Evolutionary conservation across 1,139 yeast species (phyloP), one percentile per base, ranked within the genome.

Genomic region (Geotrichum cucujoidarum): DNA sequence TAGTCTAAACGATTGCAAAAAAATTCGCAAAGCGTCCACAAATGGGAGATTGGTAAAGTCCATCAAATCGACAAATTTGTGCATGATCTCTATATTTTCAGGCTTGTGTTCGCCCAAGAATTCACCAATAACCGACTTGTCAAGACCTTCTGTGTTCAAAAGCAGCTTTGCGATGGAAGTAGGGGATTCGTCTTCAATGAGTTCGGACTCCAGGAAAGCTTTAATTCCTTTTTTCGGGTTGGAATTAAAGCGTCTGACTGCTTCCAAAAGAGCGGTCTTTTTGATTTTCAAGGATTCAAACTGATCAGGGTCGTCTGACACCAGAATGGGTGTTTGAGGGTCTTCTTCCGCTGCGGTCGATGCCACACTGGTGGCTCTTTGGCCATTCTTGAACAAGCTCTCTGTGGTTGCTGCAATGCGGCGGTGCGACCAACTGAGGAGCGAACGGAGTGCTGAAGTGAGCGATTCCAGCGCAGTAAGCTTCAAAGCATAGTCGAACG

Each of bases 71-170:
- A 92, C 95, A 70, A 92, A 92, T 3, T 90, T 84, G 67, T 90
- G 97, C 97, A 92, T 89, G 35, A 83, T 80, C 2, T 83, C 81
- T 55, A 88, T 78, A 61, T 86, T 83, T 49, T 75, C 75, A 6
- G 83, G 87, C 55, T 83, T 83, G 37, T 94, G 95, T 60, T 88
- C 97, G 48, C 98, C 98, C 52, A 94, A 72, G 60, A 75, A 94
- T 60, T 90, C 98, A 47, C 99, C 99, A 52, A 94, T 75, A 4
- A 78, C 78, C 0, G 92, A 77, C 62, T 90, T 85, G 63, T 90
- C 95, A 47, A 94, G 71, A 0, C 92, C 89, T 40, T 84, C 95
- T 1, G 92, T 86, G 16, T 74, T 73, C 44, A 88, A 68, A 47
- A 94, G 69, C 63, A 94, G 88, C 48, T 67, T 64, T 0, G 97